Percentiles rank a stretch among this genome's conserved stretches.
Evolutionary conservation across 2,329 filamentous ascomycete genomes (phyloP).

Genomic region (Bipolaris victoriae): DNA sequence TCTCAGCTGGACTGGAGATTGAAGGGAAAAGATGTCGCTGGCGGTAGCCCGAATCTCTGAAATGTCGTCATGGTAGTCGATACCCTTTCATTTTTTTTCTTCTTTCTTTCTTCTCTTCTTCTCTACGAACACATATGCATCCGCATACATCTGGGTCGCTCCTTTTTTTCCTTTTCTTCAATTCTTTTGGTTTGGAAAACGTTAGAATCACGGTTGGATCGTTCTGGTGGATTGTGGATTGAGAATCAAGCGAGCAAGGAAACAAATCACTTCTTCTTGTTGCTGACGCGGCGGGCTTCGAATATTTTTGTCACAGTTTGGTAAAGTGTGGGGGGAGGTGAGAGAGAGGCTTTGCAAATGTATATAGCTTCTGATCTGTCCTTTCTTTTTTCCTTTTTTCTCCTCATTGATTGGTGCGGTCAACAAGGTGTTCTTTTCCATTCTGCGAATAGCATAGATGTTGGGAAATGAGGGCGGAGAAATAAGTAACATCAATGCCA

Average conservation of each 20-base stretch:
- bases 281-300: not conserved
- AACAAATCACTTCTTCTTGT: not conserved
- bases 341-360: not conserved
- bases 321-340: too few species aligned
- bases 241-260: not conserved
- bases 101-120: not conserved
- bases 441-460: not conserved
- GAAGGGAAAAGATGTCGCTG: not conserved
- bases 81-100: not conserved
- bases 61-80: constrained; percentile 1
- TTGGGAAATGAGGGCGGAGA: not conserved
- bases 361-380: not conserved
- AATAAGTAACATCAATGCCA: not conserved
- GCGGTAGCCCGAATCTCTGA: not conserved
- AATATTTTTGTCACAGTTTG: not conserved
- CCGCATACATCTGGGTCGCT: not conserved
- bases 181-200: not conserved
- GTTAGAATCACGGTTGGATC: not conserved
- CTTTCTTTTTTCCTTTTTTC: not conserved
- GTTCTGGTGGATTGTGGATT: not conserved
- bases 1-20: not conserved
- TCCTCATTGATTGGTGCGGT: not conserved
- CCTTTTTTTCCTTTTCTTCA: not conserved
- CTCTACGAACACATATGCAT: not conserved
- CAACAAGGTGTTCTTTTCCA: not conserved